These are phyloP conservation scores for Sarcodon aspratus DNA, from an alignment of 768 basidiomycete genomes.

Conservation along the genomic window DNA sequence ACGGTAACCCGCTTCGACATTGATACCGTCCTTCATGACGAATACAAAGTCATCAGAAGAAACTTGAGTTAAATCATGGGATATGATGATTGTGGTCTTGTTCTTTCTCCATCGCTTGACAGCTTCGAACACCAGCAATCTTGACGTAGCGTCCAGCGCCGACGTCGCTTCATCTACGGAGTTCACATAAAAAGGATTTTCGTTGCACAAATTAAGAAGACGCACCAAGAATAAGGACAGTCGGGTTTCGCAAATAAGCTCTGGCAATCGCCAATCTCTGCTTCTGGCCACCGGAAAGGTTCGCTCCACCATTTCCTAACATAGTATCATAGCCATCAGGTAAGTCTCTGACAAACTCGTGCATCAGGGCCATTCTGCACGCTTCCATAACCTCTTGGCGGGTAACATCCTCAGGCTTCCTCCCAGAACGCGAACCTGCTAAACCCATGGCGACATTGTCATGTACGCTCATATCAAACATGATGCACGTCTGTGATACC, in stretches of 20 bases:
- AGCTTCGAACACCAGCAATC: slow-evolving; percentile 73
- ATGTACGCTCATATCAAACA: slow-evolving; percentile 72
- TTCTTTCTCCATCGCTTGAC: slow-evolving; percentile 58
- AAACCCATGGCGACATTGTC: slow-evolving; percentile 82
- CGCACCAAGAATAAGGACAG: slow-evolving; percentile 84
- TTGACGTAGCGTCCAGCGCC: slow-evolving; percentile 78
- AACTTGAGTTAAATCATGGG: slow-evolving; percentile 89
- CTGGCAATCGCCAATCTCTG: slow-evolving; percentile 87
- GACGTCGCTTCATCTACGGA: slow-evolving; percentile 70
- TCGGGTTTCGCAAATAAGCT: slow-evolving; percentile 75
- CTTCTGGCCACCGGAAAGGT: slow-evolving; percentile 83
- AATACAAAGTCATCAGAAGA: slow-evolving; percentile 75
- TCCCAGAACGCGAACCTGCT: slow-evolving; percentile 30
- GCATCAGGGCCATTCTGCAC: slow-evolving; percentile 74
- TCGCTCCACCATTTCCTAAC: slow-evolving; percentile 64
- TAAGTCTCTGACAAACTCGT: slow-evolving; percentile 78
- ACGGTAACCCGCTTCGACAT: slow-evolving; percentile 85
- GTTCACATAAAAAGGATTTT: not conserved
- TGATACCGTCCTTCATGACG: slow-evolving; percentile 68
- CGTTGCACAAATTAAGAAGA: slow-evolving; percentile 6
- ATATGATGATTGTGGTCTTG: slow-evolving; percentile 88
- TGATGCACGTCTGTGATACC: slow-evolving; percentile 68
- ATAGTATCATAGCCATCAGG: slow-evolving; percentile 83
- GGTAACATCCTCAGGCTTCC: slow-evolving; percentile 38
- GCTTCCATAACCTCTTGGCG: slow-evolving; percentile 69